These are phyloP conservation scores for Kurtzmaniella fragi DNA, from an alignment of 805 yeast genomes.

Conservation along the genomic window DNA sequence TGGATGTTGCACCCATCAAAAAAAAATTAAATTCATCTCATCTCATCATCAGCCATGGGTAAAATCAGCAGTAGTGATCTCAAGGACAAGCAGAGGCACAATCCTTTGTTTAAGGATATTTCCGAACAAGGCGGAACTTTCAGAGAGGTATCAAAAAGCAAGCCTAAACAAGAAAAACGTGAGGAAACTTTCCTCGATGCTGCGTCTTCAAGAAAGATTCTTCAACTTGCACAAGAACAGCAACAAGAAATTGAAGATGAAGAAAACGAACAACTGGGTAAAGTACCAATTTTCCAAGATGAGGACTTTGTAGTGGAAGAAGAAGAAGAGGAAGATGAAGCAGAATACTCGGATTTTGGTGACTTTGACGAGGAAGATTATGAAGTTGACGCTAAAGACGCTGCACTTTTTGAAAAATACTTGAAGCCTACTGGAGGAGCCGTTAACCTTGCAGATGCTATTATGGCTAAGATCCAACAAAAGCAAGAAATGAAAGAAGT, in stretches of 20 bases:
- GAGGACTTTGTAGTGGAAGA: slow-evolving; percentile 55
- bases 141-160: slow-evolving; percentile 36
- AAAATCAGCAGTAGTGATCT: slow-evolving; percentile 49
- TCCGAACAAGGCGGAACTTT: slow-evolving; percentile 71
- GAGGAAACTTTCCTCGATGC: slow-evolving; percentile 76
- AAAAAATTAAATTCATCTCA: too few species aligned
- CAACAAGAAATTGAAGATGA: slow-evolving; percentile 76
- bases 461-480: slow-evolving; percentile 83
- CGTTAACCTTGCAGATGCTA: slow-evolving; percentile 83
- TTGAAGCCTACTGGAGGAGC: slow-evolving; percentile 47
- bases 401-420: slow-evolving; percentile 77
- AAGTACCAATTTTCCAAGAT: slow-evolving; percentile 32
- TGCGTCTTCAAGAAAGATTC: slow-evolving; percentile 72
- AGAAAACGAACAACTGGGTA: slow-evolving; percentile 27
- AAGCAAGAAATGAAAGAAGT: slow-evolving; percentile 40
- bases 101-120: slow-evolving; percentile 74
- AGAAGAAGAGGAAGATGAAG: slow-evolving; percentile 40
- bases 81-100: slow-evolving; percentile 65
- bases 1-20: too few species aligned
- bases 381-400: slow-evolving; percentile 75
- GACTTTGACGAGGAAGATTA: slow-evolving; percentile 46
- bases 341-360: not conserved
- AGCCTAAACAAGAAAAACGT: slow-evolving; percentile 24
- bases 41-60: slow-evolving; percentile 45
- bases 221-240: slow-evolving; percentile 87